Evolutionary conservation across 2,329 filamentous ascomycete genomes (phyloP).

Genomic region (Sarocladium kiliense): DNA sequence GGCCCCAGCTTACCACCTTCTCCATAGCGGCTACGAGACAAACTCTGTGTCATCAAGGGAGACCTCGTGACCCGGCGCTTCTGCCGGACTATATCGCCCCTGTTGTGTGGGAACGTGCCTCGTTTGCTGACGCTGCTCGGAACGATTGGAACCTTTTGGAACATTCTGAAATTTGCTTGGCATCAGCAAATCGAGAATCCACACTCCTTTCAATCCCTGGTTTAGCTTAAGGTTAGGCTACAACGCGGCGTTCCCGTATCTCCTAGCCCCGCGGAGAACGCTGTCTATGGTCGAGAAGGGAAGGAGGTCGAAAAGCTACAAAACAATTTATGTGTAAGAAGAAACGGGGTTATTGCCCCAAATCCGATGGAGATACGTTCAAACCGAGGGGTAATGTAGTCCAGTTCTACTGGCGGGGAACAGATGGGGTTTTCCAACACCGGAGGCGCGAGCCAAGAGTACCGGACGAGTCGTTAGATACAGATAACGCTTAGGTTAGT

Average conservation of each 20-base stretch:
- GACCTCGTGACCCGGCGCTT: neutral
- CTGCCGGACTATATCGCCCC: neutral
- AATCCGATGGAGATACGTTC: slow-evolving; percentile 1
- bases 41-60: neutral
- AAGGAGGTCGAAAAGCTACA: neutral
- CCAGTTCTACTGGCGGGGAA: neutral
- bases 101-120: neutral
- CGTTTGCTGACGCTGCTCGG: neutral
- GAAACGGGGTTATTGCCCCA: neutral
- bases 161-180: slow-evolving; percentile 6
- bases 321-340: neutral
- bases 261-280: neutral
- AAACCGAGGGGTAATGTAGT: neutral
- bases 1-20: neutral
- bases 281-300: neutral
- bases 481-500: neutral
- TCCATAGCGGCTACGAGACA: neutral
- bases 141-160: slow-evolving; percentile 4
- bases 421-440: neutral
- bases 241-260: neutral
- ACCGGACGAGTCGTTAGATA: neutral
- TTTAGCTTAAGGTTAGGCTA: neutral
- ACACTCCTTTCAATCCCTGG: neutral
- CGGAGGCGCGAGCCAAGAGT: neutral
- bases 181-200: neutral